phyloP scores from a whole-genome alignment of 1,284 basidiomycete species.

The Ustilago trichophora region DNA sequence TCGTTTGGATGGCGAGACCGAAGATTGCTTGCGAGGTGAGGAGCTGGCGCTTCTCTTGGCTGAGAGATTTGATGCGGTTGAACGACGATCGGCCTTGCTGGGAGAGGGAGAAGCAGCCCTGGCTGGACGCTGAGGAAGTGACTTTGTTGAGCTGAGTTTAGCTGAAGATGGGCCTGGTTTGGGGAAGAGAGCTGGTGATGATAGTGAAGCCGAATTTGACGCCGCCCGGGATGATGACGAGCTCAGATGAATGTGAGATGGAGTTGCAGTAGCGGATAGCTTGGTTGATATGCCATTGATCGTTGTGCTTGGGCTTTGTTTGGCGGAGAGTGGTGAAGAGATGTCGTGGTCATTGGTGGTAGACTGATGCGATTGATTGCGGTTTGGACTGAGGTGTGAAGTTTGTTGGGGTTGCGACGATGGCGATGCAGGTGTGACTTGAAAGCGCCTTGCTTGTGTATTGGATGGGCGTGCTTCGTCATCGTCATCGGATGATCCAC shows the following conservation, averaged over 20 bases:
- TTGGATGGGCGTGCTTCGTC: slow-evolving; percentile 2
- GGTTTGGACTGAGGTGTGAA: slow-evolving; percentile 1
- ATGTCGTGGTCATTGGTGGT: background rate
- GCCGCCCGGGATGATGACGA: slow-evolving; percentile 4
- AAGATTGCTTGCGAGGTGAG: slow-evolving; percentile 25
- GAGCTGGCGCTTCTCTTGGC: slow-evolving; percentile 32
- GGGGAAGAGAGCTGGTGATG: slow-evolving; percentile 7
- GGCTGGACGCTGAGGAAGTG: slow-evolving; percentile 23
- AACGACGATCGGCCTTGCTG: slow-evolving; percentile 3
- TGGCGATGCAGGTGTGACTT: too few species aligned
- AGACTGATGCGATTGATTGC: background rate
- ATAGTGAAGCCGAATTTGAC: slow-evolving; percentile 4
- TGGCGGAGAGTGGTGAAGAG: too few species aligned
- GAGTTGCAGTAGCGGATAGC: background rate
- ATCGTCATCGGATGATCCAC: slow-evolving; percentile 28
- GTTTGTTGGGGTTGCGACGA: background rate
- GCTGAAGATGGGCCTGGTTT: slow-evolving; percentile 12
- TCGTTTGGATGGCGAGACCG: slow-evolving; percentile 25
- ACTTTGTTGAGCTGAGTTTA: slow-evolving; percentile 7
- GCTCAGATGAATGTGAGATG: background rate
- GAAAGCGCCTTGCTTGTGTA: too few species aligned
- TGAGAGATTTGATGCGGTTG: slow-evolving; percentile 1
- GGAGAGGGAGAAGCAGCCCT: slow-evolving; percentile 29
- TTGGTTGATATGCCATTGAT: background rate
- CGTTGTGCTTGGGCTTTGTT: background rate